Base-by-base conservation (phyloP, 2,329 filamentous ascomycete genomes). In the Hysterium pulicare region DNA sequence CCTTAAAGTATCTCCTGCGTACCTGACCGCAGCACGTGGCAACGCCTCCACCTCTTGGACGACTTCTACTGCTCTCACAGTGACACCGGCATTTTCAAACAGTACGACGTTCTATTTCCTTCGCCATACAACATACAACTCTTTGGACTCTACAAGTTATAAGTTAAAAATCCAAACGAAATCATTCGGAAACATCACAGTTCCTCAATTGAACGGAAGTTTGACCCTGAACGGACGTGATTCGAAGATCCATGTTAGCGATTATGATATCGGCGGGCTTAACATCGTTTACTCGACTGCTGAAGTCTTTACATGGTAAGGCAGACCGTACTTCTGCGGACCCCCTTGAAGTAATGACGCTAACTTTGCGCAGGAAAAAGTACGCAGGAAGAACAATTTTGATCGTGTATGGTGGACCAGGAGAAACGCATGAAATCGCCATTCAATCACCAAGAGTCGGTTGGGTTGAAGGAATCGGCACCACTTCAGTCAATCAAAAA, bases 1-100 rank as follows among this genome's bases (percentile, higher is more conserved):
- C 63, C 64, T 87, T 40, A 83, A 83, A 52, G 84, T 82, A 0
- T 87, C 84, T 0, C 83, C 85, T 0, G 79, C 77, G 0, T 90
- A 87, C 53, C 67, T 89, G 15, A 77, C 77, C 2, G 77, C 64
- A 26, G 41, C 48, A 13, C 54, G 63, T 19, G 59, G 58, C n/a
- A 56, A 50, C 35, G 53, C 53, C 17, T 61, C 60, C 16, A 67
- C 40, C 21, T 51, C 53, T 15, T 66, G 54, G 54, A 63, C 59
- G 2, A 59, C 54, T 8, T 78, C 74, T 23, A 48, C 61, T 1
- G 70, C 73, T 33, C 68, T 86, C 11, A 74, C 79, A 16, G 71
- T 82, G 2, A 88, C 85, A 1, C 81, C 82, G 0, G 63, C 89
- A 1, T 67, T 76, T 1, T 72, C 80, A 2, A 57, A 59, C 38